These are phyloP conservation scores for Mycena kentingensis DNA, from an alignment of 768 basidiomycete genomes.

Conservation along the genomic window DNA sequence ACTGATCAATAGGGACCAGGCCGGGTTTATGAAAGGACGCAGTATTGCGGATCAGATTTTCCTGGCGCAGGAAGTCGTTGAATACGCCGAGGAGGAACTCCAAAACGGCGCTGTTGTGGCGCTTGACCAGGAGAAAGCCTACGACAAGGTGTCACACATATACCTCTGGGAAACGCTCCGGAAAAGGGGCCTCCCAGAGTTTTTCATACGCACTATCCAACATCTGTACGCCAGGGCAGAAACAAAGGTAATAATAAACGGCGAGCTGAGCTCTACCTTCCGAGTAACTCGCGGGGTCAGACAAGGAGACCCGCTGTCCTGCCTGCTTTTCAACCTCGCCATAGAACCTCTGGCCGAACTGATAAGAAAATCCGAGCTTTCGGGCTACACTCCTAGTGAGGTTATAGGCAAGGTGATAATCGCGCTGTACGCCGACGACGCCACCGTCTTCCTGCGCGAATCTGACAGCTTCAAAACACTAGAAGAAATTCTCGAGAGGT, in stretches of 20 bases:
- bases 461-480: conserved; percentile 31
- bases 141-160: conserved; percentile 11
- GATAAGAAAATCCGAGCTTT: conserved; percentile 32
- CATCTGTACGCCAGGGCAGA: conserved; percentile 19
- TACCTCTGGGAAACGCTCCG: conserved; percentile 13
- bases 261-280: conserved; percentile 19
- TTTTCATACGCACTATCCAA: conserved; percentile 18
- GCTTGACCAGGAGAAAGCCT: too few relatives aligned
- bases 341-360: conserved; percentile 41
- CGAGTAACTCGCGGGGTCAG: conserved; percentile 19
- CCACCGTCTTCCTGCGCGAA: conserved; percentile 36
- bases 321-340: conserved; percentile 41
- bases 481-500: conserved; percentile 29
- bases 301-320: conserved; percentile 42
- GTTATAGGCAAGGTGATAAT: conserved; percentile 26
- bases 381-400: conserved; percentile 26
- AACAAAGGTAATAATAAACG: conserved; percentile 18
- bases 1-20: conserved; percentile 2
- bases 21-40: conserved; percentile 1
- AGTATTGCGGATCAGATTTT: conserved; percentile 4
- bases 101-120: too few relatives aligned
- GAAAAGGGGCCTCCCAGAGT: neutral
- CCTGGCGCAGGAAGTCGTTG: conserved; percentile 14
- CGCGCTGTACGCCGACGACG: conserved; percentile 46
- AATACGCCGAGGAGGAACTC: too few relatives aligned